phyloP scores from a whole-genome alignment of 1,139 yeast genomes.

The Debaryomyces sp. region DNA sequence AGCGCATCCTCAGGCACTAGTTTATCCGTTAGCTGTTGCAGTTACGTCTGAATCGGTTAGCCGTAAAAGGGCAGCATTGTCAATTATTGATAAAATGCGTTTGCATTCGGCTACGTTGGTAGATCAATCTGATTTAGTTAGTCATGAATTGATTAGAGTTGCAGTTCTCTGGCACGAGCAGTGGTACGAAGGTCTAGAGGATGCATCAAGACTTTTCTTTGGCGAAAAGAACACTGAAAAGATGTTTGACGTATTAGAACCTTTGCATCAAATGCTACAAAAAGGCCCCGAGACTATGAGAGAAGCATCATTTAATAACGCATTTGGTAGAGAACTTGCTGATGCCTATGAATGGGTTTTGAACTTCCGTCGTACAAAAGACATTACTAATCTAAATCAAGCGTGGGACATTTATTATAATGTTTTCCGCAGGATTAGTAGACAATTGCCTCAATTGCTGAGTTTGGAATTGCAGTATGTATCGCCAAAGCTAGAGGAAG shows the following conservation, averaged over 20 bases:
- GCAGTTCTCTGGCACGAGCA: conserved; percentile 98
- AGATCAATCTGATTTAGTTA: conserved; percentile 92
- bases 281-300: conserved; percentile 91
- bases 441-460: conserved; percentile 86
- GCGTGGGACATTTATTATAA: conserved; percentile 98
- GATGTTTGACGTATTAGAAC: conserved; percentile 90
- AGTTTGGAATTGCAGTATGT: conserved; percentile 90
- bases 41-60: conserved; percentile 90
- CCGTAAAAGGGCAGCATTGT: conserved; percentile 88
- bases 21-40: conserved; percentile 94
- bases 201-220: conserved; percentile 90
- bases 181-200: conserved; percentile 98
- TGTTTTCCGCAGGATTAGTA: conserved; percentile 86
- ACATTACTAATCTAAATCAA: conserved; percentile 85
- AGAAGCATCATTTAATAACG: conserved; percentile 89
- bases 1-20: conserved; percentile 96
- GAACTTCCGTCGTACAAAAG: conserved; percentile 82
- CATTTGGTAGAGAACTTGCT: conserved; percentile 89
- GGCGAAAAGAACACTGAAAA: conserved; percentile 95
- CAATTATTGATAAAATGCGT: conserved; percentile 90
- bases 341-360: conserved; percentile 95
- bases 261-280: conserved; percentile 79
- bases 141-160: conserved; percentile 88
- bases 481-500: conserved; percentile 83
- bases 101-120: conserved; percentile 83